Conservation (phyloP, 2,329 filamentous ascomycete species). For the Lomentospora prolificans region DNA sequence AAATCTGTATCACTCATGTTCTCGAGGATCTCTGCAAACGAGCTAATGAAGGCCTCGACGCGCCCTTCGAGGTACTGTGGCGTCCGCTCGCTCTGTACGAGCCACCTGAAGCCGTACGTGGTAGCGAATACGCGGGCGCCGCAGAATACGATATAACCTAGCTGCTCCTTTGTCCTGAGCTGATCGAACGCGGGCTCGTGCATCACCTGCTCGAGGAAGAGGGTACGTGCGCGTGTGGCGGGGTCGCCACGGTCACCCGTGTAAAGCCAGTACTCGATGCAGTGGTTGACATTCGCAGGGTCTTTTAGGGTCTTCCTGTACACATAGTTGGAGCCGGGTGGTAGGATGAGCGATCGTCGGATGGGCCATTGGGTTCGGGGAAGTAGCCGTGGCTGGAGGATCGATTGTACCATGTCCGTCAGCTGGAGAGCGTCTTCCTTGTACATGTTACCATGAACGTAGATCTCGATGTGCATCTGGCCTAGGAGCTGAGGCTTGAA, state of each 20-base stretch:
- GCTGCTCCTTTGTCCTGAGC: conserved; percentile 89
- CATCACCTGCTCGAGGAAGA: conserved; percentile 80
- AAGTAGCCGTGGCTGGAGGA: conserved; percentile 62
- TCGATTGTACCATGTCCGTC: conserved; percentile 71
- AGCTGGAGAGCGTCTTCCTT: conserved; percentile 85
- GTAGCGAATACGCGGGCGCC: conserved; percentile 63
- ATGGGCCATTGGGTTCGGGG: conserved; percentile 73
- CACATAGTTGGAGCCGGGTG: conserved; percentile 71
- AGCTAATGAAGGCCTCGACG: conserved; percentile 73
- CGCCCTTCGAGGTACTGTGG: conserved; percentile 76
- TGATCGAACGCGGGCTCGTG: conserved; percentile 93
- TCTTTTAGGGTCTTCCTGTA: conserved; percentile 76
- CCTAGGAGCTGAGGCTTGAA: conserved; percentile 75
- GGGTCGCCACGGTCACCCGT: conserved; percentile 61
- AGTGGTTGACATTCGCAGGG: conserved; percentile 81
- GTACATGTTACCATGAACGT: conserved; percentile 87
- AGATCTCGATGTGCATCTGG: conserved; percentile 78
- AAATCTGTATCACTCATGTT: conserved; percentile 78
- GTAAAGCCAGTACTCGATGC: conserved; percentile 68
- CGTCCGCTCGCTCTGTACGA: conserved; percentile 87
- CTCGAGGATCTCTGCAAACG: conserved; percentile 55
- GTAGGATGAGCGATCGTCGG: conserved; percentile 65
- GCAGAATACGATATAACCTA: conserved; percentile 93
- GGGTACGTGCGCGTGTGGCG: conserved; percentile 61
- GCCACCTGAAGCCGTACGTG: conserved; percentile 74